These are phyloP conservation scores for Lolium rigidum DNA, from an alignment of 176 grass and related monocot genomes.

Conservation along the genomic window DNA sequence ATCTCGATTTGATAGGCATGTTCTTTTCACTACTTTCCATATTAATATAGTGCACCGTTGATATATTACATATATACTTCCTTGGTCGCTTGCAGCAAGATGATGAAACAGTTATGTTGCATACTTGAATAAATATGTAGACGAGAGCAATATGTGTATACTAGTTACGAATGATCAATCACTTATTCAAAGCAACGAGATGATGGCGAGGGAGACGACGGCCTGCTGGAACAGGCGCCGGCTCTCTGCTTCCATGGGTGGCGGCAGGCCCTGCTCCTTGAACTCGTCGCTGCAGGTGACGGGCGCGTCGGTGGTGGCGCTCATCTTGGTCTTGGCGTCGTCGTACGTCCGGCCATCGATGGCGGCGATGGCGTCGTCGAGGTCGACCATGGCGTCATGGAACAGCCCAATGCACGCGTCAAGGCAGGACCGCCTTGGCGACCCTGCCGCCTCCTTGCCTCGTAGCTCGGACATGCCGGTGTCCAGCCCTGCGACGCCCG, in stretches of 20 bases:
- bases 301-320: slow-evolving; percentile 51
- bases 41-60: neutral
- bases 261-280: slow-evolving; percentile 34
- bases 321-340: slow-evolving; percentile 64
- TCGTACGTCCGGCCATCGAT: slow-evolving; percentile 35
- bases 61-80: neutral
- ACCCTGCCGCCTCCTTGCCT: neutral
- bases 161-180: too few relatives aligned
- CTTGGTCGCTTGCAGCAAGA: neutral
- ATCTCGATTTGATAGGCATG: too few relatives aligned
- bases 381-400: slow-evolving; percentile 30
- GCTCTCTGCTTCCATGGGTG: slow-evolving; percentile 48
- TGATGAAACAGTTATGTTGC: neutral
- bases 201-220: slow-evolving; percentile 68
- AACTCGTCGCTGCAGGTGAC: slow-evolving; percentile 60
- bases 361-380: slow-evolving; percentile 32
- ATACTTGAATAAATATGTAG: neutral
- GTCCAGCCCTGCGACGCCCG: slow-evolving; percentile 11
- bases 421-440: slow-evolving; percentile 33
- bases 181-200: slow-evolving; percentile 11
- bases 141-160: neutral
- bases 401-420: slow-evolving; percentile 49
- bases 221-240: slow-evolving; percentile 44
- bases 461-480: slow-evolving; percentile 22
- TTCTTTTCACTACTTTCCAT: too few relatives aligned